A percentile compares a stretch with the other conserved stretches of the same genome.
Conservation (phyloP, 2,329 filamentous ascomycete species). For the Sporothrix brasiliensis region DNA sequence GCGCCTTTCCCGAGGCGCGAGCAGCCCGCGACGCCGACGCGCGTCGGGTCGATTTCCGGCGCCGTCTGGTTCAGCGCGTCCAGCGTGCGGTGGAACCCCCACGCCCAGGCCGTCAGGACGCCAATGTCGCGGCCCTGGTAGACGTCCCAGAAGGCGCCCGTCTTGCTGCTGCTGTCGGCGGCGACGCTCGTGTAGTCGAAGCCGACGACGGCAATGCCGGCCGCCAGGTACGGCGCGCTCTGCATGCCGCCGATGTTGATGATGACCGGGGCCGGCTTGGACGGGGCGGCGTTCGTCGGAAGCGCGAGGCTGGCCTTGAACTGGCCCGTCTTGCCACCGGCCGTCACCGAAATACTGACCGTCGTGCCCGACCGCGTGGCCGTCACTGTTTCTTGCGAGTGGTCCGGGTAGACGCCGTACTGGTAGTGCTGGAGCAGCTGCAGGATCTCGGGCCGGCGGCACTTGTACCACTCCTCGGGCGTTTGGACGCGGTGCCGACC, state of each 20-base stretch:
- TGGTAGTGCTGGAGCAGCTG: conserved; percentile 55
- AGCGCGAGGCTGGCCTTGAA: conserved; percentile 51
- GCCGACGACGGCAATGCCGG: conserved; percentile 53
- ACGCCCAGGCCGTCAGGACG: conserved; percentile 58
- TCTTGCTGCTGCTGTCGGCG: conserved; percentile 54
- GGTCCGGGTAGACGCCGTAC: conserved; percentile 56
- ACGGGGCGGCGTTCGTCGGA: conserved; percentile 43
- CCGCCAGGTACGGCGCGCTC: conserved; percentile 50
- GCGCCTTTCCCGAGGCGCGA: conserved; percentile 54
- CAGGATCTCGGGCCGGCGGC: conserved; percentile 55
- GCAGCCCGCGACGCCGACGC: not conserved
- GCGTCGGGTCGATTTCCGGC: conserved; percentile 48
- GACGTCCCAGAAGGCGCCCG: conserved; percentile 53
- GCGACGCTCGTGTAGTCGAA: conserved; percentile 54
- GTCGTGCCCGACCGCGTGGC: conserved; percentile 52
- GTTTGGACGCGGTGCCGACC: conserved; percentile 49
- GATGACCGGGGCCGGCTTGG: conserved; percentile 49
- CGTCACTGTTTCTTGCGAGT: conserved; percentile 50
- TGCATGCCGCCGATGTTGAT: conserved; percentile 56
- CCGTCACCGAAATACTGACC: conserved; percentile 49
- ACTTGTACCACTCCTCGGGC: conserved; percentile 53
- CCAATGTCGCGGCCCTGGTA: conserved; percentile 55
- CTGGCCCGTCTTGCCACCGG: conserved; percentile 49
- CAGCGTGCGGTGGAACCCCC: conserved; percentile 57
- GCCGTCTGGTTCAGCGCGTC: conserved; percentile 55